Evolutionary conservation across 441 rosid genomes (phyloP), one percentile per base, ranked within the genome.

Genomic region (Populus trichocarpa): DNA sequence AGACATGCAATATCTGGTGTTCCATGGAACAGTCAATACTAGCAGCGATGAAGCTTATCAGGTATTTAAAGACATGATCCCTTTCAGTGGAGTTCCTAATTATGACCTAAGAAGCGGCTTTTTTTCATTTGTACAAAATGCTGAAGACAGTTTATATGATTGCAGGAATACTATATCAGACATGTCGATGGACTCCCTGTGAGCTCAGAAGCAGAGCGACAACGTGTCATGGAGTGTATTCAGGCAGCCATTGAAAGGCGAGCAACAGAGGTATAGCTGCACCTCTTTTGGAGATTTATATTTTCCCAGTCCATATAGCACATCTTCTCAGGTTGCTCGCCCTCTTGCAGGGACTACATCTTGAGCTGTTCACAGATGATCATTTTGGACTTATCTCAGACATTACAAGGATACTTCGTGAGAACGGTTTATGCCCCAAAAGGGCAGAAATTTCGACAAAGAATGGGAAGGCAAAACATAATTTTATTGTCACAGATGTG

Each of bases 191-290:
- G 99, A 50, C 88, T 88, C 71, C 98, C 97, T 22, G 79, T 95
- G 73, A 90, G 92, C 84, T 93, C 96, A 2, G 97, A 93, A 78
- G 97, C 97, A 3, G 98, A 95, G 83, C 86, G 94, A 83, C 94
- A 91, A 22, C 94, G 99, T 61, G 91, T 96, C 20, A 81, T 80
- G 30, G 92, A 91, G 78, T 96, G 99, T 86, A 94, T 96, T 32
- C 91, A 89, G 88, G 99, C 98, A 63, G 99, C 98, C 77, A 93
- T 96, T 67, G 89, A 92, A 83, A 90, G 99, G 85, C 86, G 99
- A 72, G 92, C 88, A 59, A 86, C 84, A 2, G 93, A 93, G 95
- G 99, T 90, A 82, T 46, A 14, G 53, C 53, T 12, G 53, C 53
- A 11, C 50, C 50, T 42, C 50, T 42, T 42, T 42, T 0, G 18